Percentiles rank a stretch among this genome's conserved stretches.
Conservation (phyloP, 371 early-diverging fungal genomes). For the Mortierella sp. region DNA sequence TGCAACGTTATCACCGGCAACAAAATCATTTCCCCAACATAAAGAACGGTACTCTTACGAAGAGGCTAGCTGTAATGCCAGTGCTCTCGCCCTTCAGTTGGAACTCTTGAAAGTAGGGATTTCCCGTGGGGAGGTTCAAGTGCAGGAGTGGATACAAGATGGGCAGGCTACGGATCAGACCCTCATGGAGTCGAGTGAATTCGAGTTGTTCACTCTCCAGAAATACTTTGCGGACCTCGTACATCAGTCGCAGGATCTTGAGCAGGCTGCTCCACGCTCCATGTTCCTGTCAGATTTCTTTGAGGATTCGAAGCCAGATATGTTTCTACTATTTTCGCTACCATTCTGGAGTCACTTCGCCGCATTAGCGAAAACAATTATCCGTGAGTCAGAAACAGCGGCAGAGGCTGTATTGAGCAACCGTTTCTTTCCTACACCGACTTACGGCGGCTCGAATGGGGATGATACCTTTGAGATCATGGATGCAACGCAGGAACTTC, state of each 20-base stretch:
- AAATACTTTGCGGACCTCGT: constrained; percentile 28
- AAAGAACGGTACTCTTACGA: constrained; percentile 46
- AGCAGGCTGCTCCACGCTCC: constrained; percentile 11
- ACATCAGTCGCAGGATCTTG: constrained; percentile 1
- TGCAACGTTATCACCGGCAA: constrained; percentile 11
- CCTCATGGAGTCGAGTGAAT: constrained; percentile 19
- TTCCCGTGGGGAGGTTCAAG: constrained; percentile 38
- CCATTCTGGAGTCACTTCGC: constrained; percentile 51
- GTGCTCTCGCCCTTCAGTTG: constrained; percentile 35
- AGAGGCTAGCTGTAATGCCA: constrained; percentile 44
- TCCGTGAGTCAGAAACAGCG: constrained; percentile 24
- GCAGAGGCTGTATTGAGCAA: not conserved
- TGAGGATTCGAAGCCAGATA: constrained; percentile 36
- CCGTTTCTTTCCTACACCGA: constrained; percentile 12
- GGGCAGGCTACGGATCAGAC: constrained; percentile 7
- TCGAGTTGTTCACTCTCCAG: constrained; percentile 36
- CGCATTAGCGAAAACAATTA: constrained; percentile 50
- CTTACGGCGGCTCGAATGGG: not conserved
- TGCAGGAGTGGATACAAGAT: constrained; percentile 26
- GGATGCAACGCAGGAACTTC: constrained; percentile 23
- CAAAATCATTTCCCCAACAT: not conserved
- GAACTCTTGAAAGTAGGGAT: constrained; percentile 38
- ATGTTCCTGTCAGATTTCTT: constrained; percentile 38
- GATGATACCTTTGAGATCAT: constrained; percentile 37
- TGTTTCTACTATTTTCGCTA: constrained; percentile 39